These are phyloP conservation scores for Talaromyces albobiverticillius DNA, from an alignment of 2,329 filamentous ascomycete species.

Conservation along the genomic window DNA sequence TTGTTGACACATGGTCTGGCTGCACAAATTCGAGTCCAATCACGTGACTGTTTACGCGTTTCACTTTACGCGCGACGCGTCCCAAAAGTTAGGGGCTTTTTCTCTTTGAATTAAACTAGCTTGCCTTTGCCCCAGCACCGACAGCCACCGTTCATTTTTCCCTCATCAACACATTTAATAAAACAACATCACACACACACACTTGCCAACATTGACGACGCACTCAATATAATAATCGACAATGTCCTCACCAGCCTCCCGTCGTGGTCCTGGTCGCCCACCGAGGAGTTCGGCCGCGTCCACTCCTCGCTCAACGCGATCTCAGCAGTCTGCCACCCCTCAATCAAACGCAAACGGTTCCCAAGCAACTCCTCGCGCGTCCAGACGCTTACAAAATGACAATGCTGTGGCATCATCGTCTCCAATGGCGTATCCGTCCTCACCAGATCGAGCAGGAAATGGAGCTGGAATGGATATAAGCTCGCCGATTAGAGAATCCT, in stretches of 20 bases:
- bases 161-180: not conserved
- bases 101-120: no score
- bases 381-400: slow-evolving; percentile 39
- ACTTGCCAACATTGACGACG: not conserved
- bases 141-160: no score
- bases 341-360: slow-evolving; percentile 18
- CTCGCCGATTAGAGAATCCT: slow-evolving; percentile 45
- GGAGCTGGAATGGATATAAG: slow-evolving; percentile 45
- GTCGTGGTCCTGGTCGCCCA: slow-evolving; percentile 39
- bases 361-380: slow-evolving; percentile 47
- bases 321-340: slow-evolving; percentile 32
- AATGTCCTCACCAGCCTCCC: slow-evolving; percentile 45
- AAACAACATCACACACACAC: not conserved
- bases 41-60: no score
- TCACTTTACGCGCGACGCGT: no score
- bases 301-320: slow-evolving; percentile 34
- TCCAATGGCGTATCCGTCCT: slow-evolving; percentile 69
- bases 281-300: slow-evolving; percentile 38
- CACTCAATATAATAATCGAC: not conserved
- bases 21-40: no score
- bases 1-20: no score
- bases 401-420: slow-evolving; percentile 63
- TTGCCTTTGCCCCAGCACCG: no score
- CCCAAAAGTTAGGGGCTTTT: no score
- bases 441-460: slow-evolving; percentile 49